phyloP scores from a whole-genome alignment of 345 rosid species.

The Pelargonium nanum region DNA sequence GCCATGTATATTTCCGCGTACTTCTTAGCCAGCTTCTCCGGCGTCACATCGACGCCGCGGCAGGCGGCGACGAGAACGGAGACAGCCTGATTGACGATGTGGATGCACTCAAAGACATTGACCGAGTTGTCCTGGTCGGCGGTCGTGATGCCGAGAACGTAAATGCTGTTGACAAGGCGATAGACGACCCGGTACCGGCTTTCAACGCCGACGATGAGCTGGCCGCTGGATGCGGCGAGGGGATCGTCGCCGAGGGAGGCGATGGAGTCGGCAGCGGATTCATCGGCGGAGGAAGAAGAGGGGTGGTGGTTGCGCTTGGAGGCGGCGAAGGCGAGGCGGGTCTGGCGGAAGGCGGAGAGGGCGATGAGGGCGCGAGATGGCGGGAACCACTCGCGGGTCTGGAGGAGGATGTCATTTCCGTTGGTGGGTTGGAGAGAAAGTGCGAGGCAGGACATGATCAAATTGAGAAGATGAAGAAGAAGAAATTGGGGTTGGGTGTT shows the following conservation, averaged over 20 bases:
- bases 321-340: conserved; percentile 66
- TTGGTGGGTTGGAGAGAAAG: conserved; percentile 81
- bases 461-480: too few species aligned
- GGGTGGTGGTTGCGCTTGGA: conserved; percentile 25
- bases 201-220: conserved; percentile 93
- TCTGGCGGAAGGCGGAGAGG: conserved; percentile 85
- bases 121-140: conserved; percentile 83
- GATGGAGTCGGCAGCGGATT: conserved; percentile 25
- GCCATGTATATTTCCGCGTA: conserved; percentile 99
- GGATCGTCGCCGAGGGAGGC: conserved; percentile 90
- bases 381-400: conserved; percentile 91
- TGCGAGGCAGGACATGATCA: conserved; percentile 68
- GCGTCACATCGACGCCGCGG: conserved; percentile 99
- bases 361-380: conserved; percentile 90
- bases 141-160: conserved; percentile 74
- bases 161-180: conserved; percentile 86
- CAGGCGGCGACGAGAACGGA: conserved; percentile 92
- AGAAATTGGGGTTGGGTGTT: conserved; percentile 10
- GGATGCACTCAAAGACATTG: conserved; percentile 91
- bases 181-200: conserved; percentile 91
- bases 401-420: conserved; percentile 83
- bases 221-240: conserved; percentile 90
- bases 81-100: conserved; percentile 92
- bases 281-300: conserved; percentile 25
- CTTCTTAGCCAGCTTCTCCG: conserved; percentile 79